Evolutionary conservation across 75 land plant genomes (phyloP).

Genomic region (Cryptomeria japonica): DNA sequence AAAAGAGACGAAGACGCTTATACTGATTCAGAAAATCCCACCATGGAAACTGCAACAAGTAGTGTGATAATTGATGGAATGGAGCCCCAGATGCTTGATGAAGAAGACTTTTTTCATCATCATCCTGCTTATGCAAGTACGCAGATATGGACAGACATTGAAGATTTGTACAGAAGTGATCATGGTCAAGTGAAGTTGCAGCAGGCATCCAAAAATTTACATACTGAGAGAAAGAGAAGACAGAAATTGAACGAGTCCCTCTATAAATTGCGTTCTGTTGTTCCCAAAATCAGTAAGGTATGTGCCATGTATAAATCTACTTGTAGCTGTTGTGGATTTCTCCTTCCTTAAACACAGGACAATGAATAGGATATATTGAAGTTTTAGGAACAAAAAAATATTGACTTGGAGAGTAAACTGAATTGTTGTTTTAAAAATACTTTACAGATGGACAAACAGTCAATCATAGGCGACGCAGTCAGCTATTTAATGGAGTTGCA

Average conservation of each 20-base stretch:
- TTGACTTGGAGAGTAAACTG: not conserved
- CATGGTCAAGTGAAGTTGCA: not conserved
- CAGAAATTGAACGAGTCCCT: slow-evolving; percentile 31
- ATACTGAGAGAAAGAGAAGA: slow-evolving; percentile 25
- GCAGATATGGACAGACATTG: too few species aligned
- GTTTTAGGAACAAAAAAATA: not conserved
- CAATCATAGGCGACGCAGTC: slow-evolving; percentile 45
- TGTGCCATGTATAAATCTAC: not conserved
- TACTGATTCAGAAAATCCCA: too few species aligned
- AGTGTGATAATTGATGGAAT: too few species aligned
- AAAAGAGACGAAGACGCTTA: too few species aligned
- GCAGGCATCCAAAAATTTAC: slow-evolving; percentile 19
- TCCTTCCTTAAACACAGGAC: too few species aligned
- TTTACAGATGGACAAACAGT: slow-evolving; percentile 51
- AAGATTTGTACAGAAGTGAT: not conserved
- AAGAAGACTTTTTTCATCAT: too few species aligned
- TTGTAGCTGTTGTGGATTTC: not conserved
- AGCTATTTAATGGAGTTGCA: slow-evolving; percentile 42
- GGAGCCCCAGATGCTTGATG: too few species aligned
- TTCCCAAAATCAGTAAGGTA: slow-evolving; percentile 35
- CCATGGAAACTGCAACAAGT: too few species aligned
- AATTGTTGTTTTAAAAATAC: not conserved
- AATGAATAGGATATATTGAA: too few species aligned
- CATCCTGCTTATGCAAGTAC: too few species aligned
- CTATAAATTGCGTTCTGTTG: slow-evolving; percentile 22